Conservation (phyloP, 2,329 filamentous ascomycete genomes). For the Myotisia sp. region DNA sequence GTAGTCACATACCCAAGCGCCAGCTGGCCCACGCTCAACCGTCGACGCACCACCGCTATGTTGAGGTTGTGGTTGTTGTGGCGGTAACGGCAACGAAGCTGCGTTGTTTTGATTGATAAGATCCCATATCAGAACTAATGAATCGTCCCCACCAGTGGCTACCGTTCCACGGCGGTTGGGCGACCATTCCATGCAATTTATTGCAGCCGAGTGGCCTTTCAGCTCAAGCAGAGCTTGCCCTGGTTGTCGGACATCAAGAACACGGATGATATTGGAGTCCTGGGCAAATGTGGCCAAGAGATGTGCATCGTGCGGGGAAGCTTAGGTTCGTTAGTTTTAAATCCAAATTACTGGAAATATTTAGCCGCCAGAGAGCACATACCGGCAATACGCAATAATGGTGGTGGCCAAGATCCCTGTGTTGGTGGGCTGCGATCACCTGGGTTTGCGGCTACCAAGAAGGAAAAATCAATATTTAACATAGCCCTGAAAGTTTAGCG, state of each 20-base stretch:
- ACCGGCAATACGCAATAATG: slow-evolving; percentile 31
- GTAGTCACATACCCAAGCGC: slow-evolving; percentile 33
- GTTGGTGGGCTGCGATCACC: slow-evolving; percentile 52
- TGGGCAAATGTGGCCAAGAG: slow-evolving; percentile 93
- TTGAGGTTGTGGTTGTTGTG: slow-evolving; percentile 5
- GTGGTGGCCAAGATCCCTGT: slow-evolving; percentile 46
- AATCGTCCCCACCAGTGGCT: slow-evolving; percentile 84
- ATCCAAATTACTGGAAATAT: not conserved
- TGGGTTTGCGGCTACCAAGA: slow-evolving; percentile 31
- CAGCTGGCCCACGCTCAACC: slow-evolving; percentile 31
- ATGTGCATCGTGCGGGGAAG: slow-evolving; percentile 89
- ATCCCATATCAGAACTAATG: slow-evolving; percentile 85
- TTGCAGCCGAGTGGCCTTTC: slow-evolving; percentile 66
- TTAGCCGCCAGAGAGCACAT: slow-evolving; percentile 14
- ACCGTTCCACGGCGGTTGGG: slow-evolving; percentile 73
- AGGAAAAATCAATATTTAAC: not conserved
- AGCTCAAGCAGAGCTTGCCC: slow-evolving; percentile 90
- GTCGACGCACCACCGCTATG: slow-evolving; percentile 16
- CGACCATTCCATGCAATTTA: slow-evolving; percentile 96
- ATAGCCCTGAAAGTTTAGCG: not conserved
- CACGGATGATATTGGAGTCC: slow-evolving; percentile 82
- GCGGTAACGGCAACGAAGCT: slow-evolving; percentile 26
- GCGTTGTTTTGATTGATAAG: slow-evolving; percentile 54
- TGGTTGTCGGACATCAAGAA: slow-evolving; percentile 89
- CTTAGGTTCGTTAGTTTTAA: slow-evolving; percentile 28